Base-by-base conservation (phyloP, 202 grass and related monocot genomes). In the Bolboschoenoplectus hybrid region DNA sequence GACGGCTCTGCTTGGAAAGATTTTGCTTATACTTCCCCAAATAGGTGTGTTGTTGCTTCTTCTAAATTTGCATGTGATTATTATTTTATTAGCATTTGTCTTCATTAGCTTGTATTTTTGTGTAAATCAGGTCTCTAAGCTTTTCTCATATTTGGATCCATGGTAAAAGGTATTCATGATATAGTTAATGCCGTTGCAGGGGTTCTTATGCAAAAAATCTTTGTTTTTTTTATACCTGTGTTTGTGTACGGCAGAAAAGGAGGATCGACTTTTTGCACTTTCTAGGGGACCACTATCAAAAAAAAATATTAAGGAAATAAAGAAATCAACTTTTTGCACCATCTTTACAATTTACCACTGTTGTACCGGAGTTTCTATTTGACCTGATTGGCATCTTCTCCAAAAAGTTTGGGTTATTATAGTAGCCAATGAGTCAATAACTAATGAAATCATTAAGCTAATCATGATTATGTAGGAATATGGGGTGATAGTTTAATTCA, bases 1-100 rank as follows among this genome's bases (percentile, higher is more conserved):
- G 86, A 98, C 55, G 95, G 95, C 60, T 58, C 85, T 3, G 82
- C 83, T 45, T 98, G 91, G 93, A 72, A 49, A 68, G 51, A 91
- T 82, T 98, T 98, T 92, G 96, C 96, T 7, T 89, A 90, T 81
- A 79, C 87, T 6, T 95, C 96, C 7, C 93, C 96, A 12, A 88
- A 86, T 85, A 95, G 95, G 93, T 93, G 65, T 16, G 16, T 63
- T 81, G 7, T 35, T 38, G 16, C 73, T 57, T 67, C 13, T 20
- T 80, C 11, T 14, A 35, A 26, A 26, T 58, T 53, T 67, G 81
- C 64, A 68, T 66, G 12, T 26, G 36, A 4, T n/a, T 53, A 44
- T 74, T 51, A 3, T 87, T 57, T n/a, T 8, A 2, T 81, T 61
- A 17, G 32, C 6, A 12, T 49, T 12, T 67, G 40, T 11, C 20